Base-by-base conservation (phyloP, 2,329 filamentous ascomycete genomes). In the Stagonosporopsis chrysanthemi region DNA sequence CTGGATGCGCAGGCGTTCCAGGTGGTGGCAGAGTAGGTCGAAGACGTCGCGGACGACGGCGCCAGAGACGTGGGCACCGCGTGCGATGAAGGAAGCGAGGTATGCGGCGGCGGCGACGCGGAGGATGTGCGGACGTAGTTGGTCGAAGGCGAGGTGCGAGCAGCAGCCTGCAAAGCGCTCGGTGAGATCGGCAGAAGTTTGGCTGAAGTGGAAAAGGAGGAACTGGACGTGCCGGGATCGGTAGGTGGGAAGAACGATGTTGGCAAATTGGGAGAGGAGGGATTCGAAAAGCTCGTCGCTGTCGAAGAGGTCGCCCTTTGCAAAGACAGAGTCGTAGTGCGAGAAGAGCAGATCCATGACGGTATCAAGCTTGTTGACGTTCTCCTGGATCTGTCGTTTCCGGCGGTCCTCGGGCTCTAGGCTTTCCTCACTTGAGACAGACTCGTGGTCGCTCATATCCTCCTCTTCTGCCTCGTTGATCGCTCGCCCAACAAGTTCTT, bases 151-250 rank as follows among this genome's bases (percentile, higher is more conserved):
- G 23, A 91, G 82, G 59, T 90, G 84, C 36, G 91, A 85, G 63
- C 94, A 90, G 23, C 88, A 89, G 31, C 89, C 89, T 40, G 91
- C 89, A 70, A 98, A 98, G 45, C 88, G 86, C 69, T 95, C 91
- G 56, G 91, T 89, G 44, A 97, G 86, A 41, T 85, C 83, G 28
- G 90, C 88, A 8, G 91, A 90, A 56, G 85, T 86, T 76, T 99
- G 94, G 15, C 91, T 90, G 73, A 96, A 97, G 77, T 97, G 94
- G 78, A 99, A 99, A 47, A 98, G 84, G 44, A 99, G 85, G 68
- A 98, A 99, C 70, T 99, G 95, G 0, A 92, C 92, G 75, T 98
- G 94, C 31, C 95, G 88, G 23, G 92, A 96, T 65, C 92, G 91
- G 74, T 95, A 92, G 14, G 92, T 96, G 3, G 93, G 92, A 28